A percentile compares a stretch with the other conserved stretches of the same genome.
Conservation (phyloP, 1,139 yeast species). For the Entelexis paramagnoliae region DNA sequence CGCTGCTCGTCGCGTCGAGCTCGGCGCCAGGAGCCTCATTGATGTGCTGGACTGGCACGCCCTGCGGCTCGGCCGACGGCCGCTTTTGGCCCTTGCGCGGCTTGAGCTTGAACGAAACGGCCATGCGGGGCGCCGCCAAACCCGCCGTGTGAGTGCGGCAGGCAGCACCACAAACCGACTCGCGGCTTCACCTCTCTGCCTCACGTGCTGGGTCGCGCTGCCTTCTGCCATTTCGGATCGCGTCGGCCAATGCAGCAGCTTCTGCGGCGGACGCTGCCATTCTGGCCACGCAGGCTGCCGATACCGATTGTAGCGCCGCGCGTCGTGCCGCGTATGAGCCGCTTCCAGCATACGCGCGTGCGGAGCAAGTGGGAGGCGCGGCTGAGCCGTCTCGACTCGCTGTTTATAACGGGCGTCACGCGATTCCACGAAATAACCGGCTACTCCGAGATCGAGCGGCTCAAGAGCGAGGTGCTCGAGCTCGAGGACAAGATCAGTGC, state of each 20-base stretch:
- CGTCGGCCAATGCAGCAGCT: not conserved
- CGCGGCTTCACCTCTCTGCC: not conserved
- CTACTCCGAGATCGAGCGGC: slow-evolving; percentile 64
- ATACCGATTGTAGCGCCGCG: not conserved
- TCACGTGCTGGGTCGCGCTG: not conserved
- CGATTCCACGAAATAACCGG: slow-evolving; percentile 81
- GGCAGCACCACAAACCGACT: too few relatives aligned
- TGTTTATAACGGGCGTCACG: slow-evolving; percentile 17
- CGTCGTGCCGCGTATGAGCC: not conserved
- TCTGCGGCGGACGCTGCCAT: not conserved
- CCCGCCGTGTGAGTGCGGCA: too few relatives aligned
- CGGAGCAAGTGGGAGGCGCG: slow-evolving; percentile 8
- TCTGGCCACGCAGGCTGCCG: not conserved
- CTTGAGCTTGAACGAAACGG: slow-evolving; percentile 11
- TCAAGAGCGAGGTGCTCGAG: slow-evolving; percentile 60
- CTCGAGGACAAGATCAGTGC: slow-evolving; percentile 50
- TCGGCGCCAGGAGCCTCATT: not conserved
- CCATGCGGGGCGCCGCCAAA: slow-evolving; percentile 5
- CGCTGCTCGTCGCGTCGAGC: not conserved
- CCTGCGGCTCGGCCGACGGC: not conserved
- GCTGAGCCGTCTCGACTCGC: slow-evolving; percentile 11
- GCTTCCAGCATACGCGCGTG: slow-evolving; percentile 1
- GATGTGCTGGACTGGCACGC: not conserved
- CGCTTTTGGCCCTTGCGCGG: slow-evolving; percentile 5
- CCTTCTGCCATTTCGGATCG: not conserved